Base-by-base conservation (phyloP, 2,329 filamentous ascomycete species). In the Madurella mycetomatis region DNA sequence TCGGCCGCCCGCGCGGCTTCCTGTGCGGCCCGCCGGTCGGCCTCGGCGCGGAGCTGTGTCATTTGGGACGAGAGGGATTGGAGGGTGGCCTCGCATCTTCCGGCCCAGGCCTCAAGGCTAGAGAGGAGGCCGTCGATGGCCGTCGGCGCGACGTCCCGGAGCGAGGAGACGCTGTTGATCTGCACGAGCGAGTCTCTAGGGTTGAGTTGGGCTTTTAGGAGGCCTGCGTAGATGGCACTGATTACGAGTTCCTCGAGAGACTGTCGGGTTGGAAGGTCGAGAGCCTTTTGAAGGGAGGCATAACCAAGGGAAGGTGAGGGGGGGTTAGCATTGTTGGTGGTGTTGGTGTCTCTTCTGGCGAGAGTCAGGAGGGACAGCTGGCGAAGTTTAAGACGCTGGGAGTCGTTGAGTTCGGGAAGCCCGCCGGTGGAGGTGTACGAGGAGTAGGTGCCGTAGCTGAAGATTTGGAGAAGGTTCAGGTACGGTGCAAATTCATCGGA, bases 361-460 rank as follows among this genome's bases (percentile, higher is more conserved):
- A 96, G 84, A 0, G 89, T 87, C 44, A 99, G 80, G 57, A 99
- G 83, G 17, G 91, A 90, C 40, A 99, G 86, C 67, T 96, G 90
- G 51, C 90, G 88, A 42, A 99, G 87, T 74, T 99, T 99, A 60
- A 85, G 80, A 42, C 78, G 74, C 74, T 99, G 94, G 51, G 82
- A 76, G 0, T 83, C 78, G 67, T 81, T 86, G 47, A 99, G 83
- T 8, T 77, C 58, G 2, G 92, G 94, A 2, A 96, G 84, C 59
- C 64, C 63, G 17, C 70, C 51, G 18, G 63, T 66, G 15, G 55
- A 60, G 18, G 62, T 66, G 76, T 96, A 96, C 63, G 86, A 82
- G 56, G 81, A 75, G 77, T 90, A 96, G 56, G 90, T 96, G 57
- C 92, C 94, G 78, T 94, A 90, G 55, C 91, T 89, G 73, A 99